phyloP scores from a whole-genome alignment of 2,329 filamentous ascomycete species.

The Lasiodiplodia theobromae region DNA sequence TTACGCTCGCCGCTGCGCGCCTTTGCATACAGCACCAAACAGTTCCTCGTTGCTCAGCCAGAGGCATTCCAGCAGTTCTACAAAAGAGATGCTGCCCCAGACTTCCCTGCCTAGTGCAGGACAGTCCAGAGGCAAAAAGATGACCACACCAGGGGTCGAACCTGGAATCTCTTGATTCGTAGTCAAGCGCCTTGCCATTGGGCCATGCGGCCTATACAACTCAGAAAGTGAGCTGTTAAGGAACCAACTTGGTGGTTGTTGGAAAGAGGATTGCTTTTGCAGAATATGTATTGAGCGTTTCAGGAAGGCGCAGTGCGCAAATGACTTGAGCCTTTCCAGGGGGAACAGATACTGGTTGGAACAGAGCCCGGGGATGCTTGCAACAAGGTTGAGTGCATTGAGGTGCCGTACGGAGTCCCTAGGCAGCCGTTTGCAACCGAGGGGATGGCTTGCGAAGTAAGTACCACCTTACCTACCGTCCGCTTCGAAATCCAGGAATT shows the following conservation, averaged over 20 bases:
- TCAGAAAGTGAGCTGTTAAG: not conserved
- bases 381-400: no score
- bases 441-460: not conserved
- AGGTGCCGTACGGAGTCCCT: no score
- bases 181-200: conserved; percentile 67
- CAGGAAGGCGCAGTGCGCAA: not conserved
- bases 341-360: no score
- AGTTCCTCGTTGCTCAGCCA: no score
- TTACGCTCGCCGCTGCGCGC: no score
- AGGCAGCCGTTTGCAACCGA: no score
- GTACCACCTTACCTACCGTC: not conserved
- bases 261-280: rapidly evolving
- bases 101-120: not conserved
- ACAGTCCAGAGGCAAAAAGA: not conserved
- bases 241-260: not conserved
- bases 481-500: not conserved
- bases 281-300: not conserved
- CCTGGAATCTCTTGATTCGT: conserved; percentile 56
- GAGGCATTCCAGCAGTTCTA: no score
- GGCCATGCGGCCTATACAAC: conserved; percentile 47
- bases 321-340: no score
- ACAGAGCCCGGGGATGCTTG: no score
- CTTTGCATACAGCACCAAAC: no score
- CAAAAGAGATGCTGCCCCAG: not conserved
- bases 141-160: conserved; percentile 32